Base-by-base conservation (phyloP, 352 stramenopile genomes). In the Elongisporangium prolatum region DNA sequence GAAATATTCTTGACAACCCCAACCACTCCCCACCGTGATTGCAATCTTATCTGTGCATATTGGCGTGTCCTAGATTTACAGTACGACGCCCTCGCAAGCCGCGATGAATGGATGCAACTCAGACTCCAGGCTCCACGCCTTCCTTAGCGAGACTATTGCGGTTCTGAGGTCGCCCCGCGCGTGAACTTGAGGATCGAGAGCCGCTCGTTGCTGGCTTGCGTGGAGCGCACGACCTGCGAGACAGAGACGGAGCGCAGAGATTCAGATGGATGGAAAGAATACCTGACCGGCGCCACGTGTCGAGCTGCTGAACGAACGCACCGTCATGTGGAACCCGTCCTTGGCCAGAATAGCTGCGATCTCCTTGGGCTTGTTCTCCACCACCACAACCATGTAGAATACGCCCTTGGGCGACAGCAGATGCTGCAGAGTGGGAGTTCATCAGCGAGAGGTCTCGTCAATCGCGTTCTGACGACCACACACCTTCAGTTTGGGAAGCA, bases 371-470 rank as follows among this genome's bases (percentile, higher is more conserved):
- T 96, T 90, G 77, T 99, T 99, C 64, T 99, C 97, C 48, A 96
- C 83, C 1, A 99, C 95, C 5, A 96, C 89, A n/a, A 99, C 91
- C 77, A 99, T 89, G 72, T 99, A 99, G 54, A 98, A 97, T 5
- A 98, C 83, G 11, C 97, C 97, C 18, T 34, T 61, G 3, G 79
- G 68, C 1, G 87, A 95, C 10, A 98, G 52, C 49, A 98, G 28
- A 21, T 74, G 44, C 77, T 89, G 44, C 13, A 44, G 52, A 20
- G 50, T 21, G 40, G 16, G 13, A 13, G 24, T 17, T 4, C 62
- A 20, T 21, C 14, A n/a, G n/a, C n/a, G 14, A 20, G 22, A 13
- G 52, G 13, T 28, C 50, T 18, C 38, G 28, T 37, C 20, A 48
- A 24, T 11, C 22, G 16, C 21, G 9, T 44, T 17, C 24, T 24